Base-by-base conservation (phyloP, 2,329 filamentous ascomycete genomes). In the Fusarium solani-melongenae region DNA sequence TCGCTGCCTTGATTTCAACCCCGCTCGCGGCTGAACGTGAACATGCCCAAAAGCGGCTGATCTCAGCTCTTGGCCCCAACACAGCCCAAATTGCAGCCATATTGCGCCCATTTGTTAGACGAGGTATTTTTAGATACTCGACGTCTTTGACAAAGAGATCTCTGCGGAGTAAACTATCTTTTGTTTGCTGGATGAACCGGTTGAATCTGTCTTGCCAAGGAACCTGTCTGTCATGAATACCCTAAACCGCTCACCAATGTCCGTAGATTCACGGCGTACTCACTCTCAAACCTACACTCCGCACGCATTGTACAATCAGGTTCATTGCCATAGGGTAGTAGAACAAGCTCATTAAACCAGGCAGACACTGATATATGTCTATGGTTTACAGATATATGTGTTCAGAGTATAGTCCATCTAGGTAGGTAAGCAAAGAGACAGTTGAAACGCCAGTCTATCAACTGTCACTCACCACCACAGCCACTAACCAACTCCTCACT, bases 121-220 rank as follows among this genome's bases (percentile, higher is more conserved):
- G 20, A 41, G 20, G 31, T 62, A 62, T 62, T 62, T 62, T 62
- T 62, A 62, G 60, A 61, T 41, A 1, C 17, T 58, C 10, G 9
- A 29, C 5, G 4, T n/a, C 12, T 22, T 14, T 20, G 46, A 27
- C 15, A 29, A 29, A 29, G 3, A 29, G 8, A 29, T 29, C 29
- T 29, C 9, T 29, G n/a, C n/a, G 10, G 29, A 29, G 8, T 15
- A 24, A 24, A 24, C 22, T n/a, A 44, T 44, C 20, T 22, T 5
- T n/a, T 51, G 17, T 20, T 31, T 9, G 27, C 10, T 51, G 27
- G 17, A 31, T 51, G 8, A 5, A 14, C 3, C n/a, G 5, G 6
- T 49, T 6, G 3, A 29, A 6, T 29, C 24, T 49, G 24, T 27
- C 24, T 31, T 51, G 27, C 6, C 27, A 29, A 17, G 24, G 41